These are phyloP conservation scores for Herpetomonas muscarum DNA, from an alignment of 208 protist genomes.

Conservation along the genomic window DNA sequence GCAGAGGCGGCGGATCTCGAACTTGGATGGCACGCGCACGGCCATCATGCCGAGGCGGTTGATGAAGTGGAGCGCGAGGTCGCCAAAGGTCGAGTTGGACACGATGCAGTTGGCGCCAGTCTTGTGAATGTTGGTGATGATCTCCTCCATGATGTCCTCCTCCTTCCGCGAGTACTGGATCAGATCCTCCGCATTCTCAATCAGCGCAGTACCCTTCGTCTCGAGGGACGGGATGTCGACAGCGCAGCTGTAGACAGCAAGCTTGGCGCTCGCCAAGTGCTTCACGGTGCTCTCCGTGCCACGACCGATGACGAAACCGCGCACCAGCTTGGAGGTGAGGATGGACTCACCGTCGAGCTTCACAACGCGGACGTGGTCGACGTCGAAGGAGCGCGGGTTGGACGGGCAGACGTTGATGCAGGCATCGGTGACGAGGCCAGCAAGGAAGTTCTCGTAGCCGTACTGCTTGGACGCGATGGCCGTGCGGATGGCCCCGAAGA, in stretches of 20 bases:
- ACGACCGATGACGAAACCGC: constrained; percentile 97
- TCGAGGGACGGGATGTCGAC: constrained; percentile 98
- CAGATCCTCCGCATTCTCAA: constrained; percentile 98
- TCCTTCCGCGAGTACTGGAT: constrained; percentile 96
- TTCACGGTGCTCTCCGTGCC: constrained; percentile 91
- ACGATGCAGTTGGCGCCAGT: constrained; percentile 98
- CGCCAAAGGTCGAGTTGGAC: constrained; percentile 95
- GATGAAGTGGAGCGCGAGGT: constrained; percentile 99
- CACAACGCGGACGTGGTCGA: constrained; percentile 99
- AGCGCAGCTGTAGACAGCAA: constrained; percentile 97
- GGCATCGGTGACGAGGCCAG: constrained; percentile 93
- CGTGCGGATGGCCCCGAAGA: constrained; percentile 72
- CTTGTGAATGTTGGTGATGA: constrained; percentile 95
- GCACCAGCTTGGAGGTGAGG: constrained; percentile 90
- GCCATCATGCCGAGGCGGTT: constrained; percentile 98
- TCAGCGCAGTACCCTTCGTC: constrained; percentile 98
- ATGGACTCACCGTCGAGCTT: constrained; percentile 98
- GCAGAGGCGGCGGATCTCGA: constrained; percentile 98
- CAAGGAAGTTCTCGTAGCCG: constrained; percentile 95
- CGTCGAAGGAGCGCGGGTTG: constrained; percentile 96
- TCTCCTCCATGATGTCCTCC: constrained; percentile 97
- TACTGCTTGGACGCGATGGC: constrained; percentile 96
- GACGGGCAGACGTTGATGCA: constrained; percentile 97
- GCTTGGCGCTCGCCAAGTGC: constrained; percentile 94
- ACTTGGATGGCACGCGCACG: constrained; percentile 98